A percentile compares a stretch with the other conserved stretches of the same genome.
Evolutionary conservation across 1,284 basidiomycete species (phyloP).

Genomic region (Fomitopsis palustris): DNA sequence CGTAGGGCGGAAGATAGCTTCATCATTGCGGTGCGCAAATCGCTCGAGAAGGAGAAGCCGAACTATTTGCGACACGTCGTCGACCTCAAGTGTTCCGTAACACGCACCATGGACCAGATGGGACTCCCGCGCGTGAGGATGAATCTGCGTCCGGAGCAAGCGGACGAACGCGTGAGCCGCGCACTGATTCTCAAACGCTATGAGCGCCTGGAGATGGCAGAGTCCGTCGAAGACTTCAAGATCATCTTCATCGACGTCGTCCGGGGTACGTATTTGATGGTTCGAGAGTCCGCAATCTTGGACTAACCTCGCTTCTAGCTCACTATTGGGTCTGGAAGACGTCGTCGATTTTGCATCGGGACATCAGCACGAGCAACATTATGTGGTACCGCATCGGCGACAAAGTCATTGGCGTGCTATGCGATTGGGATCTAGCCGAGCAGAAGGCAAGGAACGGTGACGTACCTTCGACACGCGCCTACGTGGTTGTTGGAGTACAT

Average conservation of each 20-base stretch:
- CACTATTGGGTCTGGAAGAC: constrained; percentile 8
- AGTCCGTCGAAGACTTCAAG: constrained; percentile 19
- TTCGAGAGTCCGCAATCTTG: background rate
- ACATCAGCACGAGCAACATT: constrained; percentile 27
- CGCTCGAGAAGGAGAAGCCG: background rate
- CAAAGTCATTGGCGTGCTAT: constrained; percentile 20
- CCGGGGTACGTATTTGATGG: constrained; percentile 16
- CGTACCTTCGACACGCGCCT: background rate
- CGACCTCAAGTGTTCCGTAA: constrained; percentile 7
- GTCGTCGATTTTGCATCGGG: constrained; percentile 18
- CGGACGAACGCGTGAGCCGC: constrained; percentile 7
- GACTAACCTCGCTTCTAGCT: background rate
- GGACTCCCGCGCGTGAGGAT: background rate
- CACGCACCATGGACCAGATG: constrained; percentile 1
- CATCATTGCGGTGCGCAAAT: background rate
- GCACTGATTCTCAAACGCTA: constrained; percentile 11
- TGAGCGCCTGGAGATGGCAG: constrained; percentile 16
- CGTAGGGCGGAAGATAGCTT: background rate
- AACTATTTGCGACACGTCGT: constrained; percentile 4
- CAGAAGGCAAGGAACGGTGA: background rate
- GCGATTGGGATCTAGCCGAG: constrained; percentile 25
- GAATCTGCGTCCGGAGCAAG: background rate
- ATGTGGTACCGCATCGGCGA: constrained; percentile 19
- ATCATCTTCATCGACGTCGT: constrained; percentile 18
- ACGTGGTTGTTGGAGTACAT: background rate